Evolutionary conservation across 805 yeast genomes (phyloP), one percentile per base, ranked within the genome.

Genomic region (Saccharomycopsis fibuligera): DNA sequence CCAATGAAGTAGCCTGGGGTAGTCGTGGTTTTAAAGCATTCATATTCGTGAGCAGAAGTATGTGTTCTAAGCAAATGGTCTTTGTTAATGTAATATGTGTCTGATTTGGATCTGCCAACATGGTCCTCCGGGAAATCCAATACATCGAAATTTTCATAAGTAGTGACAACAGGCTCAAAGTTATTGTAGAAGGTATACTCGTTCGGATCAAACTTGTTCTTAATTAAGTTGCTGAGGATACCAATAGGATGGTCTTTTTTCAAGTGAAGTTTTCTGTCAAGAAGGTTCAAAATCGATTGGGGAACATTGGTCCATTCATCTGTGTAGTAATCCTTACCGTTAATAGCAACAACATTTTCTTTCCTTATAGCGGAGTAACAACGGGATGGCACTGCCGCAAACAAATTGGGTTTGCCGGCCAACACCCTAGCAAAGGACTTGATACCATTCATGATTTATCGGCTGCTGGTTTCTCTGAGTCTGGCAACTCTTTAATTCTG

Each of bases 31-130:
- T 73, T 69, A 66, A 88, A 91, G 60, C 96, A 88, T 60, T 86
- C 89, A 56, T 76, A 78, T 66, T 93, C 99, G 64, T 93, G 99
- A 0, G 99, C 99, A 1, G 97, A 89, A 0, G 99, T 91, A 62
- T 93, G 99, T 0, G 99, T 93, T 60, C 99, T 72, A 51, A 93
- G 68, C 25, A 93, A 69, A 29, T 81, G 69, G 19, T 75, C 74
- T 46, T 79, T 73, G 66, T 93, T 90, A 46, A 93, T 62, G 60
- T 93, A 93, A 65, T 93, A 93, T 0, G 99, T 91, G 62, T 93
- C 99, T 2, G 95, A 84, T 59, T 78, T 85, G 17, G 93, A 79
- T 60, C 99, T 74, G 2, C 99, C 97, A 0, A 96, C 96, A 62
- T 93, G 99, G 60, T 90, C 95, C 31, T 64, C 59, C 1, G 97